Percentiles rank a stretch among this genome's conserved stretches.
phyloP scores from a whole-genome alignment of 495 filamentous ascomycete genomes.

The Penicillium dipodomyicola region DNA sequence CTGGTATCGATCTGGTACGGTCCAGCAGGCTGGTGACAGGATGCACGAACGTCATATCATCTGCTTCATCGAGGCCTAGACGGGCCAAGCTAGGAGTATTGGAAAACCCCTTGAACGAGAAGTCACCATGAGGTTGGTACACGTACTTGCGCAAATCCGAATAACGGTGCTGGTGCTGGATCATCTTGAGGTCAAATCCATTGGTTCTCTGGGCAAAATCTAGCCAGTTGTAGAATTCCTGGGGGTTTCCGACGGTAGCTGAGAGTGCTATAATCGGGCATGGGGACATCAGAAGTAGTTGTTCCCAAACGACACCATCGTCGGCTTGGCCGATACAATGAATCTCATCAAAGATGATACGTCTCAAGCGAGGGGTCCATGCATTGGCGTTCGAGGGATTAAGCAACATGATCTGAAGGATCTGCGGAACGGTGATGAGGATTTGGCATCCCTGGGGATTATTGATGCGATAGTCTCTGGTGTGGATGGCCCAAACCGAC shows the following conservation, averaged over 20 bases:
- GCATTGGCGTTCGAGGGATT: conserved; percentile 63
- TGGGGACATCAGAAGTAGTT: conserved; percentile 68
- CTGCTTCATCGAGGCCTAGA: conserved; percentile 52
- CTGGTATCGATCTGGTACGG: conserved; percentile 55
- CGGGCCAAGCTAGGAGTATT: conserved; percentile 35
- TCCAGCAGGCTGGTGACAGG: conserved; percentile 62
- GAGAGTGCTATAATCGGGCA: conserved; percentile 80
- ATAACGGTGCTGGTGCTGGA: conserved; percentile 64
- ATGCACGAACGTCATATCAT: conserved; percentile 61
- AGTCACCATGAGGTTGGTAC: conserved; percentile 51
- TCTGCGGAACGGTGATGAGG: conserved; percentile 72
- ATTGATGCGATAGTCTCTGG: conserved; percentile 68
- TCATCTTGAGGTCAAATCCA: conserved; percentile 59
- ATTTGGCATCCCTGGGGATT: conserved; percentile 69
- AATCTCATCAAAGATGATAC: conserved; percentile 84
- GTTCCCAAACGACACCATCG: conserved; percentile 79
- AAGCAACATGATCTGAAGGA: conserved; percentile 76
- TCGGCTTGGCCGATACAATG: conserved; percentile 76
- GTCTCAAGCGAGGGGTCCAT: conserved; percentile 63
- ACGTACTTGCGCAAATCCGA: conserved; percentile 72
- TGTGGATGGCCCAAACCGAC: conserved; percentile 78
- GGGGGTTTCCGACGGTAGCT: conserved; percentile 75
- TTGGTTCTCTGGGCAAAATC: conserved; percentile 53
- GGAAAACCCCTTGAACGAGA: conserved; percentile 56
- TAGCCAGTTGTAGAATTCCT: conserved; percentile 68